Evolutionary conservation across 75 land plant species (phyloP).

Genomic region (Pinus albicaulis): DNA sequence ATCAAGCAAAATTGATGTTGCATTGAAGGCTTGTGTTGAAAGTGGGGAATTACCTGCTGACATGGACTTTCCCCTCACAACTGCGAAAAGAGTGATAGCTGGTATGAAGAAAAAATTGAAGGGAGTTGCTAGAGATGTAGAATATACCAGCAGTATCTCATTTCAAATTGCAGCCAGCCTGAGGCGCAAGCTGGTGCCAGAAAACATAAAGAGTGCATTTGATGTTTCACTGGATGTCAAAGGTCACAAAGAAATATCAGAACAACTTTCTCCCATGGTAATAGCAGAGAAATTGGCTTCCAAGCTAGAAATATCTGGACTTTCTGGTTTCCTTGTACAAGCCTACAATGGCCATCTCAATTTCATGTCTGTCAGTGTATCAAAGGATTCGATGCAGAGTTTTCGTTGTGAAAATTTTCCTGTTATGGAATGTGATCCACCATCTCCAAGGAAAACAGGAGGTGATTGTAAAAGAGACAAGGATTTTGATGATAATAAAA

Average conservation of each 20-base stretch:
- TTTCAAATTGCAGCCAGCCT: constrained; percentile 67
- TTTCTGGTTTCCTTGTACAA: constrained; percentile 35
- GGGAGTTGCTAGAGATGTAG: constrained; percentile 37
- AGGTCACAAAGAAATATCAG: constrained; percentile 3
- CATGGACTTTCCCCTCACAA: constrained; percentile 41
- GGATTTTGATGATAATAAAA: not conserved
- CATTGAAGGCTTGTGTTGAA: constrained; percentile 18
- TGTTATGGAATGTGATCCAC: not conserved
- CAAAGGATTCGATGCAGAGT: not conserved
- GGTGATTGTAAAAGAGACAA: constrained; percentile 1
- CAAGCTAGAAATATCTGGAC: constrained; percentile 17
- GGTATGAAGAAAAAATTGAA: constrained; percentile 34
- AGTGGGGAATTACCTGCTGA: constrained; percentile 28
- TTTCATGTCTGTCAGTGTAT: constrained; percentile 35
- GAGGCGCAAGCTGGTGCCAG: constrained; percentile 15
- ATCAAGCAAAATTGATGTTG: constrained; percentile 37
- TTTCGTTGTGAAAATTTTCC: not conserved
- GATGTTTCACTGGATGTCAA: constrained; percentile 7
- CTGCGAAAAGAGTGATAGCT: constrained; percentile 46
- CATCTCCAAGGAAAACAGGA: not conserved
- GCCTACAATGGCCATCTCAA: constrained; percentile 97
- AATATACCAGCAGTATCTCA: constrained; percentile 61
- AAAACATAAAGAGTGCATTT: constrained; percentile 3
- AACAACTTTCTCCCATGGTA: constrained; percentile 31
- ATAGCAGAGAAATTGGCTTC: constrained; percentile 66